Evolutionary conservation across 176 grass and related monocot species (phyloP), one percentile per base, ranked within the genome.

Genomic region (Microstegium vimineum): DNA sequence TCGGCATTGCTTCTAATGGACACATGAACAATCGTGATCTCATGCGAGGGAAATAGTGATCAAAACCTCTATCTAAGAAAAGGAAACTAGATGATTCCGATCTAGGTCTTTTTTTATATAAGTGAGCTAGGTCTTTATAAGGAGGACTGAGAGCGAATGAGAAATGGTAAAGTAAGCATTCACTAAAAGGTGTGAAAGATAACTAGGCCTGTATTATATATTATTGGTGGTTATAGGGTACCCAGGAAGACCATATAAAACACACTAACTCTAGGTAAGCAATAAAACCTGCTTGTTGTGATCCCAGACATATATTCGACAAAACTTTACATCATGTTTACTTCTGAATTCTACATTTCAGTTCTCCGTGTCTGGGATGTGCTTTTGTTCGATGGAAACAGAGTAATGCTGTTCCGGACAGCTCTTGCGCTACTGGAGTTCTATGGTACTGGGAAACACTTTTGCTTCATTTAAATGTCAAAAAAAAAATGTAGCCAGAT

Each of bases 311-410:
- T 33, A 47, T 77, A 13, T 31, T 79, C 78, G 30, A 46, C 70
- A 38, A 63, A 59, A 86, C 6, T 22, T 46, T 45, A 56, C 15
- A n/a, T 46, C 31, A 45, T 60, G 23, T 72, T 69, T 49, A 70
- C 81, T 69, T 75, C 10, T 70, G 75, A 77, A 15, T 81, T 12
- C 20, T 85, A 88, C 51, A 86, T 92, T 91, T 80, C 89, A 99
- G 97, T 96, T 79, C 97, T 99, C 63, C 97, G 93, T 73, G 87
- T 99, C 14, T 99, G 97, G 93, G 97, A 96, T 78, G 93, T 99
- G 38, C 87, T 96, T 83, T 86, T 99, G 57, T 99, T 94, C 12
- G 93, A 99, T 18, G 97, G 93, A 30, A 96, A 94, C 75, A 90
- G 93, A 76, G 97, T 92, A 41, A 94, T 96, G 87, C 93, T 99